Evolutionary conservation across 768 basidiomycete genomes (phyloP).

Genomic region (Phaeolepiota aurea): DNA sequence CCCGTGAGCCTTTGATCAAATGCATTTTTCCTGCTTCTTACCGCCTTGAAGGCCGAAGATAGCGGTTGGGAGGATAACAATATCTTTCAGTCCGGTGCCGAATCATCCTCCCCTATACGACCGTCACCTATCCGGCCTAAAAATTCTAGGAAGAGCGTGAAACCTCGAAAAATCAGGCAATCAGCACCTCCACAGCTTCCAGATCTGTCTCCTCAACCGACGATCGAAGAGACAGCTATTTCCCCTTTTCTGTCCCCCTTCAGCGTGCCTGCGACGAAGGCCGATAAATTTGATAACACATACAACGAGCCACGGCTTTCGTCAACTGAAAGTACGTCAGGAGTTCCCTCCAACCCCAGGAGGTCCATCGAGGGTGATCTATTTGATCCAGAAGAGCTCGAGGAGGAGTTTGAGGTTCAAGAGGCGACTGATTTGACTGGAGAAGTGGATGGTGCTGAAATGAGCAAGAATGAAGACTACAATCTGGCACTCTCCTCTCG

Average conservation of each 20-base stretch:
- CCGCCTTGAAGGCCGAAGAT: conserved; percentile 36
- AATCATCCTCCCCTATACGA: conserved; percentile 72
- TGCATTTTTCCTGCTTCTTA: background rate
- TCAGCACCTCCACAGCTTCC: conserved; percentile 58
- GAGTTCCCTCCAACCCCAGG: no score
- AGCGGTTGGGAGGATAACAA: conserved; percentile 91
- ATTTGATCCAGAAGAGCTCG: no score
- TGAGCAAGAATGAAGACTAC: background rate
- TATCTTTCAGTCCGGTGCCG: conserved; percentile 84
- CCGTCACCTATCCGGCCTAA: conserved; percentile 46
- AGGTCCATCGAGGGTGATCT: no score
- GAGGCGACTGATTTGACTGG: background rate
- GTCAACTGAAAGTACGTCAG: no score
- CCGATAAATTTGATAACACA: no score
- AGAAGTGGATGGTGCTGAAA: background rate
- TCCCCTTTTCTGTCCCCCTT: no score
- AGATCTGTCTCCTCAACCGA: conserved; percentile 29
- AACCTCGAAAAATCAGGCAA: conserved; percentile 53
- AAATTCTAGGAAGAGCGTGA: conserved; percentile 33
- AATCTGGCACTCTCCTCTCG: background rate
- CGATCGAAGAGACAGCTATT: no score
- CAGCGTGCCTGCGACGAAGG: no score
- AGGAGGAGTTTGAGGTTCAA: no score
- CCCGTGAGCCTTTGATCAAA: conserved; percentile 18
- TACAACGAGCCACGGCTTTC: no score